Conservation (phyloP, 2,329 filamentous ascomycete genomes). For the Colletotrichum liaoningense region DNA sequence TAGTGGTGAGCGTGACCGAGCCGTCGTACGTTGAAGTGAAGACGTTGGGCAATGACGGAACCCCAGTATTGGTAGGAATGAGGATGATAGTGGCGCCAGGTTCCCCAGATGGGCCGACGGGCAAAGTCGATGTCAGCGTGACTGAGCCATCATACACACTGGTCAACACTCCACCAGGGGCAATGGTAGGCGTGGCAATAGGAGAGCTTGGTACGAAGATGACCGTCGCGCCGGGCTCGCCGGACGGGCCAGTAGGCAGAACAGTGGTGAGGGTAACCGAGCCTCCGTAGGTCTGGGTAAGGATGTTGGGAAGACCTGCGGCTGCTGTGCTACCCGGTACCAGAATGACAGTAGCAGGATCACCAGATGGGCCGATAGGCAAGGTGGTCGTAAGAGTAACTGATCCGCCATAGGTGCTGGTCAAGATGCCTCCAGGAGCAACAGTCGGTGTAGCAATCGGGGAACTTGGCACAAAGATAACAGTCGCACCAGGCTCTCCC, state of each 20-base stretch:
- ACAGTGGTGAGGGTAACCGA: background rate
- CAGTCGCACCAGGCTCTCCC: background rate
- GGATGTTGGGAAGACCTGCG: background rate
- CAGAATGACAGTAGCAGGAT: background rate
- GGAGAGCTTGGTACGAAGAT: background rate
- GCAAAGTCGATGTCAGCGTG: background rate
- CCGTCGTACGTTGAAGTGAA: conserved; percentile 1
- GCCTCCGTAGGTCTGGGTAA: background rate
- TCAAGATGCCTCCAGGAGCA: background rate
- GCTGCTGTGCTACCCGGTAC: background rate
- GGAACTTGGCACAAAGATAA: background rate
- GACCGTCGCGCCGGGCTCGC: background rate
- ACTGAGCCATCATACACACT: conserved; percentile 1
- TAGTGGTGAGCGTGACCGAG: background rate
- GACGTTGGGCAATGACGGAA: background rate
- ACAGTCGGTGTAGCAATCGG: background rate
- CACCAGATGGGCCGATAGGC: background rate
- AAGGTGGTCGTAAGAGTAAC: background rate
- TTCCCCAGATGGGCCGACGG: background rate
- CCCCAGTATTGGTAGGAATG: background rate
- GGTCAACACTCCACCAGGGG: background rate
- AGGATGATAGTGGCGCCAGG: background rate
- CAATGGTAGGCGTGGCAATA: background rate
- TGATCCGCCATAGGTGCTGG: background rate
- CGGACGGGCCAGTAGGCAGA: background rate